Percentiles rank a stretch among this genome's conserved stretches.
These are phyloP conservation scores for Trametes sanguinea DNA, from an alignment of 768 basidiomycete species.

Conservation along the genomic window DNA sequence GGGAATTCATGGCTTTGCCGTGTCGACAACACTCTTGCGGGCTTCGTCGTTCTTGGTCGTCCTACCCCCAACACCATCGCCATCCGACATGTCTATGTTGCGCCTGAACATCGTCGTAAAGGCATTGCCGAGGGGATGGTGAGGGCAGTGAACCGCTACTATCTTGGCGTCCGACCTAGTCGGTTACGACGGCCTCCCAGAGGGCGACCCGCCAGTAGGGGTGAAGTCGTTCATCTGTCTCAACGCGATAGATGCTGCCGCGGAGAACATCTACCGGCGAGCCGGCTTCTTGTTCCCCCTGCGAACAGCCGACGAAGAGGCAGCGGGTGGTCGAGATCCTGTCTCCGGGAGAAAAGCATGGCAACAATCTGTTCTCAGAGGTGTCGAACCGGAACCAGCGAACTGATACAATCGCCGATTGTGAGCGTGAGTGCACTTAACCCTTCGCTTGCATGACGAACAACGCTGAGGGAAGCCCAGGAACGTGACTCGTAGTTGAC, in stretches of 20 bases:
- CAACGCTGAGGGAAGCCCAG: not conserved
- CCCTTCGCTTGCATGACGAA: not conserved
- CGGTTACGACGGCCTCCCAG: slow-evolving; percentile 9
- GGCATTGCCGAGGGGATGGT: slow-evolving; percentile 27
- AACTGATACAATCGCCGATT: not conserved
- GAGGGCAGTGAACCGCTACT: slow-evolving; percentile 20
- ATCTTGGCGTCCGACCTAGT: slow-evolving; percentile 22
- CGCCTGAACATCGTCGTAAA: slow-evolving; percentile 18
- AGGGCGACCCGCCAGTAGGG: not conserved
- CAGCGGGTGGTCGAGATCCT: not conserved
- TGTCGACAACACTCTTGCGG: not conserved
- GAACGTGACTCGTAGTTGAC: not conserved
- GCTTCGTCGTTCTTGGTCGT: slow-evolving; percentile 2
- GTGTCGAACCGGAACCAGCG: not conserved
- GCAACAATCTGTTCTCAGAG: not conserved
- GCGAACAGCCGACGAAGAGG: not conserved
- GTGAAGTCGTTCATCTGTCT: slow-evolving; percentile 19
- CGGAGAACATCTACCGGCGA: slow-evolving; percentile 7
- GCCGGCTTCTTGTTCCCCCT: slow-evolving; percentile 13
- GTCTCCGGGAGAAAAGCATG: slow-evolving; percentile 3
- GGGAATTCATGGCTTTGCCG: slow-evolving; percentile 1
- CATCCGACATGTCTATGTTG: slow-evolving; percentile 25
- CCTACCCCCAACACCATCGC: slow-evolving; percentile 9
- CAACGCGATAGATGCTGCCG: not conserved
- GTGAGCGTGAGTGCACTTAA: not conserved